These are phyloP conservation scores for Aphanomyces stellatus DNA, from an alignment of 352 stramenopile genomes.

Conservation along the genomic window DNA sequence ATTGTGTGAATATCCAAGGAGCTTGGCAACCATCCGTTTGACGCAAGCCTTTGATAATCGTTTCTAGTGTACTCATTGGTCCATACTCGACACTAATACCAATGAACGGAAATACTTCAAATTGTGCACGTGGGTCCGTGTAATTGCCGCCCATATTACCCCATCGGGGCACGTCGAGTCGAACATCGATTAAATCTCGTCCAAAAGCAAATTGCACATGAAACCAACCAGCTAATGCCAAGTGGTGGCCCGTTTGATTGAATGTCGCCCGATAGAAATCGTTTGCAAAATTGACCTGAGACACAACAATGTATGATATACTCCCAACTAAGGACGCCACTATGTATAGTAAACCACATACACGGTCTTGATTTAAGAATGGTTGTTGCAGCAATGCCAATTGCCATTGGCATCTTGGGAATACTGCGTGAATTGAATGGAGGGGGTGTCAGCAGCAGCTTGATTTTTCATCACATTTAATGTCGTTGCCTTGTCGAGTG, in stretches of 20 bases:
- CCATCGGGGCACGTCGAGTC: too few relatives aligned
- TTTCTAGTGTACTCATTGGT: too few relatives aligned
- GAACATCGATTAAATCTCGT: too few relatives aligned
- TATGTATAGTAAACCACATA: too few relatives aligned
- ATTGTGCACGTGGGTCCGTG: too few relatives aligned
- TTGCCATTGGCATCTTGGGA: neutral
- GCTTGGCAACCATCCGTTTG: neutral
- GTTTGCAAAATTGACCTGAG: neutral
- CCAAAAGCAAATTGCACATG: too few relatives aligned
- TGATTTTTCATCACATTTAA: neutral
- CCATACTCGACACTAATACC: too few relatives aligned
- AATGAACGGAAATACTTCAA: too few relatives aligned
- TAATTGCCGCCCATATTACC: too few relatives aligned
- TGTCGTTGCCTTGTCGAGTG: too few relatives aligned
- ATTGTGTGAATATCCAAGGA: neutral
- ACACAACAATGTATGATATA: conserved; percentile 2
- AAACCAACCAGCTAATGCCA: neutral
- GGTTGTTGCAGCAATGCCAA: neutral
- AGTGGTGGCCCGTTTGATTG: neutral
- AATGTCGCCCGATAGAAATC: conserved; percentile 7
- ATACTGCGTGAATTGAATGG: neutral
- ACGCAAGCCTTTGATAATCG: neutral
- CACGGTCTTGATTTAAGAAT: neutral
- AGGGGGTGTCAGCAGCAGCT: neutral
- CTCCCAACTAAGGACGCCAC: neutral